Evolutionary conservation across 345 rosid species (phyloP).

Genomic region (Brassica nigra): DNA sequence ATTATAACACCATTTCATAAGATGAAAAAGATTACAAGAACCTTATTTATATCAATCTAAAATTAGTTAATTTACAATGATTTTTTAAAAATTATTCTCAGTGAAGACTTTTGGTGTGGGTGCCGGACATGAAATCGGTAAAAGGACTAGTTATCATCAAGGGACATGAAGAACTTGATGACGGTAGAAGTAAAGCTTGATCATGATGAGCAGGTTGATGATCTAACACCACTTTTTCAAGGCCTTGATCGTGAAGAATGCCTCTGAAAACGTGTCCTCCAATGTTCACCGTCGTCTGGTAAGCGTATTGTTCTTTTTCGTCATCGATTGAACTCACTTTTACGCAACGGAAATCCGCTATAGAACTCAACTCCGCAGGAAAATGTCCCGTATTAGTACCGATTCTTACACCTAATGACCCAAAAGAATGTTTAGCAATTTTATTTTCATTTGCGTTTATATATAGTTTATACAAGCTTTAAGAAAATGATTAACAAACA

Average conservation of each 20-base stretch:
- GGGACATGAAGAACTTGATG: constrained; percentile 49
- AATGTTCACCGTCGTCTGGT: constrained; percentile 49
- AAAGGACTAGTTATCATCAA: constrained; percentile 35
- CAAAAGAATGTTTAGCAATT: neutral
- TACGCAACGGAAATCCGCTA: constrained; percentile 54
- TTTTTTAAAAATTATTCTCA: constrained; percentile 8
- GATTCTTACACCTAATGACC: constrained; percentile 49
- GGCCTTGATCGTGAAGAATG: constrained; percentile 65
- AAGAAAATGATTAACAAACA: neutral
- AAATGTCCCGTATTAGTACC: constrained; percentile 39
- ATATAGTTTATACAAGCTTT: neutral
- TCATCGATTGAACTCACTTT: constrained; percentile 50
- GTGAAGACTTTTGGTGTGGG: constrained; percentile 37
- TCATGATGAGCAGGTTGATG: constrained; percentile 17
- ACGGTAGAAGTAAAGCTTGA: constrained; percentile 43
- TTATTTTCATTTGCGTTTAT: neutral
- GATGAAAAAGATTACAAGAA: neutral
- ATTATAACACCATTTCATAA: neutral
- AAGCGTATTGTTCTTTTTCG: constrained; percentile 48
- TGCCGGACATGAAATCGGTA: constrained; percentile 56
- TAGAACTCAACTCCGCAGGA: constrained; percentile 52
- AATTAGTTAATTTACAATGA: neutral
- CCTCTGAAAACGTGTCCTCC: constrained; percentile 68
- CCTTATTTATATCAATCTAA: neutral
- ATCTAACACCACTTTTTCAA: constrained; percentile 36